Evolutionary conservation across 768 basidiomycete species (phyloP).

Genomic region (Lentinus brumalis): DNA sequence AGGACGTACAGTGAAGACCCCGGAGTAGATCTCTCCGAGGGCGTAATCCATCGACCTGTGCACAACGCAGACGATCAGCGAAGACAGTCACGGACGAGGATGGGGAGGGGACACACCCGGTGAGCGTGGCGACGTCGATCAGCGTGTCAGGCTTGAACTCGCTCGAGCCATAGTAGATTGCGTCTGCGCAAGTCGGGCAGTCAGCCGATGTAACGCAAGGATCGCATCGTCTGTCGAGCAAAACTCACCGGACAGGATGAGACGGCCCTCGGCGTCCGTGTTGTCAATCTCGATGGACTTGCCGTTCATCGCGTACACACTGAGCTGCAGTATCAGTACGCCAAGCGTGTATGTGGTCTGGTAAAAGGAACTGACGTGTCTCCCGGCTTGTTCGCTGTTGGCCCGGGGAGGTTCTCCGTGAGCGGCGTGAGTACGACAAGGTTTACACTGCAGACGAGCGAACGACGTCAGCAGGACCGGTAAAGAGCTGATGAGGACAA

Average conservation of each 20-base stretch:
- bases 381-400: constrained; percentile 70
- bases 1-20: constrained; percentile 71
- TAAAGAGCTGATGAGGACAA: constrained; percentile 9
- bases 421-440: constrained; percentile 73
- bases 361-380: constrained; percentile 60
- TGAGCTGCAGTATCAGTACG: constrained; percentile 28
- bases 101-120: constrained; percentile 50
- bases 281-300: constrained; percentile 87
- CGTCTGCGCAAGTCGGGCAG: constrained; percentile 49
- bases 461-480: not conserved
- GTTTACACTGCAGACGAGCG: constrained; percentile 57
- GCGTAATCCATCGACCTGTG: constrained; percentile 69
- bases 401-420: constrained; percentile 85
- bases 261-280: constrained; percentile 82
- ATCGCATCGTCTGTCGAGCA: not conserved
- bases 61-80: not conserved
- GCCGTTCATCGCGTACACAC: constrained; percentile 85
- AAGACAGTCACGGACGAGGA: too few relatives aligned
- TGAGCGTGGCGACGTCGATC: constrained; percentile 87
- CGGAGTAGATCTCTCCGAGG: constrained; percentile 74
- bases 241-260: constrained; percentile 66
- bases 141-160: constrained; percentile 80
- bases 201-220: not conserved
- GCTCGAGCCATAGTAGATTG: constrained; percentile 79
- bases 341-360: not conserved